phyloP scores from a whole-genome alignment of 768 basidiomycete species.

The Lactarius quietus region DNA sequence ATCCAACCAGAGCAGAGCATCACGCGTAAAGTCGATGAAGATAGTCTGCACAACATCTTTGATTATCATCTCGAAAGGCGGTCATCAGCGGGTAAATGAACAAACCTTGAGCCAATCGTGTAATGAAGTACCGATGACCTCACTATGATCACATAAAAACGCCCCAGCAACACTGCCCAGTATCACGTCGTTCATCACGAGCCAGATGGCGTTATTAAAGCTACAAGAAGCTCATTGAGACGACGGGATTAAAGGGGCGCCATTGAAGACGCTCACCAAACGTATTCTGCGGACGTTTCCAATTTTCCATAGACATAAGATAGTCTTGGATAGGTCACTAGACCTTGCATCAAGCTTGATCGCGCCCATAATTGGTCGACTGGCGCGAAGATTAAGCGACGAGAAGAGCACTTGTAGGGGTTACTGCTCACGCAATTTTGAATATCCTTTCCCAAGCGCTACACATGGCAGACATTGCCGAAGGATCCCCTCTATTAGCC shows the following conservation, averaged over 20 bases:
- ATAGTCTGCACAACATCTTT: slow-evolving; percentile 37
- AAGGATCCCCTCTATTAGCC: background rate
- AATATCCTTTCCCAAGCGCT: slow-evolving; percentile 1
- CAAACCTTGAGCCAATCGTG: slow-evolving; percentile 14
- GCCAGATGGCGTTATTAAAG: slow-evolving; percentile 91
- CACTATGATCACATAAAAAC: slow-evolving; percentile 66
- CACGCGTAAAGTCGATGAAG: slow-evolving; percentile 47
- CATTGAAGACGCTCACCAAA: slow-evolving; percentile 19
- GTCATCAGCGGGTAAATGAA: background rate
- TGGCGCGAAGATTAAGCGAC: slow-evolving; percentile 5
- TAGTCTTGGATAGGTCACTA: slow-evolving; percentile 17
- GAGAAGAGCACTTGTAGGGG: background rate
- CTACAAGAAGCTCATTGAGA: slow-evolving; percentile 36
- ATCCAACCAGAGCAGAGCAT: slow-evolving; percentile 76
- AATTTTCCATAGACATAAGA: slow-evolving; percentile 25
- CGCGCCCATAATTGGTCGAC: slow-evolving; percentile 24
- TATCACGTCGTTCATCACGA: slow-evolving; percentile 86
- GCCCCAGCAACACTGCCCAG: slow-evolving; percentile 71
- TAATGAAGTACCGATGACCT: slow-evolving; percentile 41
- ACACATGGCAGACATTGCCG: slow-evolving; percentile 6
- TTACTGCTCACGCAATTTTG: slow-evolving; percentile 14
- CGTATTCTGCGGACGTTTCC: slow-evolving; percentile 26
- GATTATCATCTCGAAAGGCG: background rate
- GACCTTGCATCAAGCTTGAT: slow-evolving; percentile 15
- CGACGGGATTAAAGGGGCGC: background rate